These are phyloP conservation scores for Quercus wislizeni DNA, from an alignment of 306 rosid genomes.

Conservation along the genomic window DNA sequence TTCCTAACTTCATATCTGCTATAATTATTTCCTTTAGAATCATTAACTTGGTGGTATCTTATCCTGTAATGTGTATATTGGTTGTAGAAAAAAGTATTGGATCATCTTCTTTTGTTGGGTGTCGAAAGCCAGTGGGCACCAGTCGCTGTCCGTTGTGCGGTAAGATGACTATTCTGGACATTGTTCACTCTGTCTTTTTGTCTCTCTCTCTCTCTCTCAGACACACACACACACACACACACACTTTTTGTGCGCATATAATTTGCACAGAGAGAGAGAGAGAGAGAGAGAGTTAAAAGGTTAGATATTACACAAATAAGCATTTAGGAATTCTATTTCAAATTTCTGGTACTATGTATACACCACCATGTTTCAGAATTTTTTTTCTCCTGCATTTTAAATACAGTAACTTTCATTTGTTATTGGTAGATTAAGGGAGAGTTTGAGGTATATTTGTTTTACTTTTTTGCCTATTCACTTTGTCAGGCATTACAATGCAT, in stretches of 20 bases:
- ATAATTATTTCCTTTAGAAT: constrained; percentile 22
- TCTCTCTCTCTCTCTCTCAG: background rate
- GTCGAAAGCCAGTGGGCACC: constrained; percentile 98
- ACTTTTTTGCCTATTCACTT: constrained; percentile 14
- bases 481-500: constrained; percentile 77
- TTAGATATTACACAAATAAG: background rate
- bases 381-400: background rate
- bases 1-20: constrained; percentile 2
- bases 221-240: background rate
- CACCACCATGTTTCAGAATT: background rate
- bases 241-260: background rate
- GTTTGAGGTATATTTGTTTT: constrained; percentile 1
- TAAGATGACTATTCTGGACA: constrained; percentile 29
- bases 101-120: constrained; percentile 75
- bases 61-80: constrained; percentile 30
- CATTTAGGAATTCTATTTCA: background rate
- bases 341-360: background rate
- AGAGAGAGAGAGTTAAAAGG: background rate
- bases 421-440: background rate
- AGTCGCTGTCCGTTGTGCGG: constrained; percentile 73
- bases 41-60: constrained; percentile 23
- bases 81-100: constrained; percentile 75
- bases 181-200: background rate
- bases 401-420: constrained; percentile 5
- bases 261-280: background rate